phyloP scores from a whole-genome alignment of 2,329 filamentous ascomycete genomes.

The Aspergillus pseudoglaucus region DNA sequence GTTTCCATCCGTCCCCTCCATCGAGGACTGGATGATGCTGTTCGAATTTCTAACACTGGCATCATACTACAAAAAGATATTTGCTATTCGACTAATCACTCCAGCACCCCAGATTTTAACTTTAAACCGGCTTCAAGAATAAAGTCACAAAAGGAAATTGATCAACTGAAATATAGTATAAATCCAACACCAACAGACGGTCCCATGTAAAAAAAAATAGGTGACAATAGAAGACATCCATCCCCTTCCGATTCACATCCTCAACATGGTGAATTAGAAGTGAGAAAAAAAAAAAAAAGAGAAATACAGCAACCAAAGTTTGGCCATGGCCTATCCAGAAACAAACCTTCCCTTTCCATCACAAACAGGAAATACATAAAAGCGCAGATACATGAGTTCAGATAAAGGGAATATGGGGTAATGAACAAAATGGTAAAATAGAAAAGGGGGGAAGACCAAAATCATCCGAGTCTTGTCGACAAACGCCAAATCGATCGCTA shows the following conservation, averaged over 20 bases:
- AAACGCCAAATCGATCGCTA: not conserved
- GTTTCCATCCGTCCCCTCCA: no score
- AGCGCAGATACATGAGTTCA: slow-evolving; percentile 25
- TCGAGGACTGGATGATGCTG: no score
- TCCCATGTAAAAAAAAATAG: slow-evolving; percentile 15
- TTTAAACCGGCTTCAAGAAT: not conserved
- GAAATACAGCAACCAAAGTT: slow-evolving; percentile 14
- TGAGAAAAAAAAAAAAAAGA: slow-evolving; percentile 9
- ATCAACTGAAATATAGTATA: slow-evolving; percentile 9
- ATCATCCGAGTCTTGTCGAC: slow-evolving; percentile 1
- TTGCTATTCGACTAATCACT: no score
- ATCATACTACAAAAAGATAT: no score
- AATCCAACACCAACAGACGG: slow-evolving; percentile 11
- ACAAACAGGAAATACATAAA: slow-evolving; percentile 18
- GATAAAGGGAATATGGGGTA: slow-evolving; percentile 22
- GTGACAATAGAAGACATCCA: slow-evolving; percentile 1
- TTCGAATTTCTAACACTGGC: no score
- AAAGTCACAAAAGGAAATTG: not conserved
- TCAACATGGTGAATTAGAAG: slow-evolving; percentile 15
- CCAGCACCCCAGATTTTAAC: no score
- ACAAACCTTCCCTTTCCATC: slow-evolving; percentile 18
- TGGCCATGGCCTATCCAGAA: slow-evolving; percentile 23
- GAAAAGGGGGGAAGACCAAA: slow-evolving; percentile 19
- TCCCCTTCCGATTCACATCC: slow-evolving; percentile 5
- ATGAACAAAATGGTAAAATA: slow-evolving; percentile 10